Percentiles rank a stretch among this genome's conserved stretches.
Conservation (phyloP, 176 grass and related monocot species). For the Zoysia pacifica region DNA sequence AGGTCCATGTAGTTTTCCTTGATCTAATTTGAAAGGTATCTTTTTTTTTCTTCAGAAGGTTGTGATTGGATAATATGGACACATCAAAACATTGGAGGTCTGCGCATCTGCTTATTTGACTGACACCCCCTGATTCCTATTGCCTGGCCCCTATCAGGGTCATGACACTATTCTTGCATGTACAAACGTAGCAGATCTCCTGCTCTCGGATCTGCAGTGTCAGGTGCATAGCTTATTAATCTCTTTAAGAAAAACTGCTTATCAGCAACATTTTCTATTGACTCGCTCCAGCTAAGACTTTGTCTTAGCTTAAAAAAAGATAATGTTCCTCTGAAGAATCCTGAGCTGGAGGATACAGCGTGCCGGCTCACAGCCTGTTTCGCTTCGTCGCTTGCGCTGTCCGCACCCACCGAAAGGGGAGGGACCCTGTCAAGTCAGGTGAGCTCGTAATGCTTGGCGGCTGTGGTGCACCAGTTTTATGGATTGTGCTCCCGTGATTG, state of each 20-base stretch:
- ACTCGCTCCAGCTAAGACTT: background rate
- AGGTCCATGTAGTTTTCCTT: background rate
- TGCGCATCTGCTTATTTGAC: conserved; percentile 17
- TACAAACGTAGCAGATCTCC: conserved; percentile 12
- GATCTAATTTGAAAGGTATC: background rate
- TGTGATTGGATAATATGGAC: conserved; percentile 9
- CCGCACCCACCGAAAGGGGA: conserved; percentile 35
- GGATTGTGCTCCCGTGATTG: conserved; percentile 33
- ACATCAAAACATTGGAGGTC: conserved; percentile 33
- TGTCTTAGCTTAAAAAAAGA: no score
- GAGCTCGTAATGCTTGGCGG: conserved; percentile 30
- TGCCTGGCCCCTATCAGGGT: background rate
- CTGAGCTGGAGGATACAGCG: conserved; percentile 17
- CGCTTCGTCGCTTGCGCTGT: conserved; percentile 52
- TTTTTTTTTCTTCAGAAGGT: no score
- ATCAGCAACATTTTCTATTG: background rate
- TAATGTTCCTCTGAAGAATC: conserved; percentile 11
- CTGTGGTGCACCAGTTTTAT: conserved; percentile 5
- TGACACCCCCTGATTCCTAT: conserved; percentile 16
- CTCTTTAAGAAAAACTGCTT: background rate
- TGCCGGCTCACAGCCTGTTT: conserved; percentile 39
- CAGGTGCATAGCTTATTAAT: background rate
- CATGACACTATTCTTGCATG: conserved; percentile 40
- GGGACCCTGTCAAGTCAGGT: conserved; percentile 30
- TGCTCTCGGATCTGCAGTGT: conserved; percentile 11